A percentile compares a stretch with the other conserved stretches of the same genome.
These are phyloP conservation scores for Sesbania bispinosa DNA, from an alignment of 306 rosid species.

Conservation along the genomic window DNA sequence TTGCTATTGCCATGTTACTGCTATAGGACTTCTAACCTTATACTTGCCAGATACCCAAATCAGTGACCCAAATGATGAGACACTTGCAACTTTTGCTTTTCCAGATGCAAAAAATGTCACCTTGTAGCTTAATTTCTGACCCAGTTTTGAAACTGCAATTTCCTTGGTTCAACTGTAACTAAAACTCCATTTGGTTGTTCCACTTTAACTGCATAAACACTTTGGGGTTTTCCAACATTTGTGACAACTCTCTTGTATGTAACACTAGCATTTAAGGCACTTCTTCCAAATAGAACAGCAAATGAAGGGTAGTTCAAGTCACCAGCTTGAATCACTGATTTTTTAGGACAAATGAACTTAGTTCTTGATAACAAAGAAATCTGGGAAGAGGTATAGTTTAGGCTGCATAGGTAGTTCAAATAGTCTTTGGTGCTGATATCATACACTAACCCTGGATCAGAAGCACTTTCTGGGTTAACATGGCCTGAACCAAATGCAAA, in stretches of 20 bases:
- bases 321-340: constrained; percentile 30
- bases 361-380: constrained; percentile 47
- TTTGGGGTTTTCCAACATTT: constrained; percentile 49
- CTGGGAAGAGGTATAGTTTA: constrained; percentile 54
- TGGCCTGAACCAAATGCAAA: constrained; percentile 74
- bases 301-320: constrained; percentile 76
- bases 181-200: constrained; percentile 47
- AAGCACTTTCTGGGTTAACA: constrained; percentile 62
- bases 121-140: constrained; percentile 50
- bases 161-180: constrained; percentile 43
- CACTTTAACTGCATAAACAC: constrained; percentile 51
- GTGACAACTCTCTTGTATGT: constrained; percentile 56
- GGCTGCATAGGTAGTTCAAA: constrained; percentile 50
- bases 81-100: neutral
- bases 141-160: constrained; percentile 41
- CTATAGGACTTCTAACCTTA: constrained; percentile 67
- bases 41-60: constrained; percentile 46
- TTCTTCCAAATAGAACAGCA: constrained; percentile 38
- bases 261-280: constrained; percentile 18
- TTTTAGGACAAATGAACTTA: constrained; percentile 38
- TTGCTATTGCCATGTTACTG: constrained; percentile 53
- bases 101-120: constrained; percentile 44
- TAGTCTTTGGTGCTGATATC: constrained; percentile 51
- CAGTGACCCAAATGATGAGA: constrained; percentile 54
- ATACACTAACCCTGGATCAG: constrained; percentile 72